Conservation (phyloP, 2,329 filamentous ascomycete genomes). For the Sclerotinia borealis region DNA sequence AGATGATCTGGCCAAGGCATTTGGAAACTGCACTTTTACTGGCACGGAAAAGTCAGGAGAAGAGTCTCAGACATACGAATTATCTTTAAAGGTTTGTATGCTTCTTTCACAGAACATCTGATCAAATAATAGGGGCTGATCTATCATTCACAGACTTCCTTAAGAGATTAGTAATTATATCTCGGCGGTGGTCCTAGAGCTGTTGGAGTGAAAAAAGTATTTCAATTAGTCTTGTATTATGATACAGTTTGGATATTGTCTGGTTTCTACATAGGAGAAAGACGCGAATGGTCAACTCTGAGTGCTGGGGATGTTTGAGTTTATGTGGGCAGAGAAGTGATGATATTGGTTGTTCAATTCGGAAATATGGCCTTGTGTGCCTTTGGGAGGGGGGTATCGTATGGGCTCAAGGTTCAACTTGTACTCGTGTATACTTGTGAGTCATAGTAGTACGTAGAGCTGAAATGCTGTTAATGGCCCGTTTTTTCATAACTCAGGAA, state of each 20-base stretch:
- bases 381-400: not conserved
- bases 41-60: no score
- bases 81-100: not conserved
- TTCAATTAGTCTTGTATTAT: no score
- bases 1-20: not conserved
- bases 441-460: no score
- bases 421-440: no score
- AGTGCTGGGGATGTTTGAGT: not conserved
- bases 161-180: not conserved
- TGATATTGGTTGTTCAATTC: not conserved
- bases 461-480: no score
- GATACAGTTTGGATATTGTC: not conserved
- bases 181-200: not conserved
- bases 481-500: not conserved
- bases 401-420: not conserved
- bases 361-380: not conserved
- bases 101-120: accelerated
- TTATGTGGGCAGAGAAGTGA: not conserved
- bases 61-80: not conserved
- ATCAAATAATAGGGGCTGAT: no score
- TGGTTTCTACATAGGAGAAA: not conserved
- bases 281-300: no score
- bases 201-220: not conserved
- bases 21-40: not conserved
- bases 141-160: not conserved